Conservation (phyloP, 2,329 filamentous ascomycete genomes). For the Neoscytalidium dimidiatum region DNA sequence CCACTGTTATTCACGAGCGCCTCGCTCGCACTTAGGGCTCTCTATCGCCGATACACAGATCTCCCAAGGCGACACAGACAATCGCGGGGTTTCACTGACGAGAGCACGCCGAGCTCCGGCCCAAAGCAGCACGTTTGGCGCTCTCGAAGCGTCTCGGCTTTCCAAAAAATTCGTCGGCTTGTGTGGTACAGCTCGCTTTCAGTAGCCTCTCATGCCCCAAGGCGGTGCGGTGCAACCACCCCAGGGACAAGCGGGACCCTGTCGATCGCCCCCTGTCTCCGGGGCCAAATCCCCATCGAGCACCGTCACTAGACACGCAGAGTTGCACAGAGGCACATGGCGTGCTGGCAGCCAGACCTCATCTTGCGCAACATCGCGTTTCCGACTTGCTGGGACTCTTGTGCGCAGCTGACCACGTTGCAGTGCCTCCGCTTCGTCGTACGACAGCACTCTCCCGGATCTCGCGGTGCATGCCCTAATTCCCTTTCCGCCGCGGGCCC, state of each 20-base stretch:
- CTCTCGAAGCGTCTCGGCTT: conserved; percentile 4
- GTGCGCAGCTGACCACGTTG: conserved; percentile 22
- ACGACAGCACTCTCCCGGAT: conserved; percentile 11
- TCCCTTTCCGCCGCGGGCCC: conserved; percentile 3
- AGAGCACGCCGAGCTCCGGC: neutral
- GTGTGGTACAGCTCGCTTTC: neutral
- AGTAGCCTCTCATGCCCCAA: neutral
- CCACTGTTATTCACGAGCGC: neutral
- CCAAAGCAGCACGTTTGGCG: conserved; percentile 16
- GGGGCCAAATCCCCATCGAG: neutral
- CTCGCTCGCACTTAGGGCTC: conserved; percentile 1
- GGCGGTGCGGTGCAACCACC: neutral
- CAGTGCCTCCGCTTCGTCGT: conserved; percentile 14
- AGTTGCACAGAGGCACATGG: conserved; percentile 1
- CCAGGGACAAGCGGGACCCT: conserved; percentile 1
- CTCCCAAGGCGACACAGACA: neutral
- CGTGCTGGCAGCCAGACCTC: neutral
- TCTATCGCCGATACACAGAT: neutral
- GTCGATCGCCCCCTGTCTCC: conserved; percentile 10
- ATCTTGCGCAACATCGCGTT: conserved; percentile 15
- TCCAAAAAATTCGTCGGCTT: neutral
- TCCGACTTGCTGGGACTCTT: conserved; percentile 11
- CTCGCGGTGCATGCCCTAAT: conserved; percentile 20
- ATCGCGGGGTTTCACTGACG: neutral
- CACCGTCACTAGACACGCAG: neutral